A percentile compares a stretch with the other conserved stretches of the same genome.
Conservation (phyloP, 306 rosid genomes). For the Trifolium dubium region DNA sequence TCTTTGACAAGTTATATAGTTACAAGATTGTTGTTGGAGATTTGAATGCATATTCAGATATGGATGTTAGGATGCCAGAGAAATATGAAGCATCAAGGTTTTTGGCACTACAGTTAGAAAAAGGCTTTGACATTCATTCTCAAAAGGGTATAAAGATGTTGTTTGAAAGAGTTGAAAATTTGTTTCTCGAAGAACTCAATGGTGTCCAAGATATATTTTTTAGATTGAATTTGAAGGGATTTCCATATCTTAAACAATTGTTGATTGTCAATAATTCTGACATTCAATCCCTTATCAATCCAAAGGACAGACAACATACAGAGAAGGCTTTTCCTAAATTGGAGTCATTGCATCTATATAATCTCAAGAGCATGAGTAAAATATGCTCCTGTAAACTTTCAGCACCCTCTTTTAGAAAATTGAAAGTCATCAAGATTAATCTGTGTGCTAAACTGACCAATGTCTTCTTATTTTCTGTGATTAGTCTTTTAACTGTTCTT, state of each 20-base stretch:
- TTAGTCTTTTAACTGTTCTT: slow-evolving; percentile 25
- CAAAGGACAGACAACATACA: slow-evolving; percentile 4
- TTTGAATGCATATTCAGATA: not conserved
- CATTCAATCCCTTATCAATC: slow-evolving; percentile 29
- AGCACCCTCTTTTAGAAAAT: slow-evolving; percentile 35
- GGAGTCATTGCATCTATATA: slow-evolving; percentile 39
- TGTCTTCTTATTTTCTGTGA: slow-evolving; percentile 25
- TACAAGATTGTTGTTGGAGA: slow-evolving; percentile 45
- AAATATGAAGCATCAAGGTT: slow-evolving; percentile 18
- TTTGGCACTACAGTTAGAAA: slow-evolving; percentile 40
- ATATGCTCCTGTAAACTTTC: slow-evolving; percentile 31
- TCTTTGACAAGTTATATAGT: slow-evolving; percentile 28
- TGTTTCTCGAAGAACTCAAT: slow-evolving; percentile 44
- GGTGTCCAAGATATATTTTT: slow-evolving; percentile 28
- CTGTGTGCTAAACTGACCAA: slow-evolving; percentile 18
- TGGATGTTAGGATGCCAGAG: slow-evolving; percentile 14
- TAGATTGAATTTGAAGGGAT: slow-evolving; percentile 35
- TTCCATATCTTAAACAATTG: slow-evolving; percentile 44
- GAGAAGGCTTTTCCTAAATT: slow-evolving; percentile 34
- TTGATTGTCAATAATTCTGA: slow-evolving; percentile 30
- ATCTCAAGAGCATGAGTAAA: not conserved
- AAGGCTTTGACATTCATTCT: slow-evolving; percentile 19
- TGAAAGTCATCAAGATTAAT: slow-evolving; percentile 39
- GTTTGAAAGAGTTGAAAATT: slow-evolving; percentile 44
- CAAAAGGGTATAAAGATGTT: slow-evolving; percentile 35